phyloP scores from a whole-genome alignment of 495 filamentous ascomycete genomes.

The Cryomyces minteri region DNA sequence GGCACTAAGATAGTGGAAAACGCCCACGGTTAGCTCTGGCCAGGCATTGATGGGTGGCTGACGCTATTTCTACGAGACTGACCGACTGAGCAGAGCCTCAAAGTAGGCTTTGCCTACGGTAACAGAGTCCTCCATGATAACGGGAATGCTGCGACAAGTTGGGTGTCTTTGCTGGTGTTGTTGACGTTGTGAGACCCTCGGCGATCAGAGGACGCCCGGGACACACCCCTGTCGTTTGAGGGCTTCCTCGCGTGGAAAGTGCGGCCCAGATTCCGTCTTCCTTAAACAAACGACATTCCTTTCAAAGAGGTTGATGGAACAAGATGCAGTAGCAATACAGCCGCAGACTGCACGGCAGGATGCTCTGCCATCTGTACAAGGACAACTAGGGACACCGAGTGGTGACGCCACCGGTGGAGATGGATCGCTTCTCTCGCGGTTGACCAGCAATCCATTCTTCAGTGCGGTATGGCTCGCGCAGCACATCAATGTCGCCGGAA shows the following conservation, averaged over 20 bases:
- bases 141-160: too few relatives aligned
- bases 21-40: background rate
- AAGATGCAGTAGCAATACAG: slow-evolving; percentile 5
- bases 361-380: too few relatives aligned
- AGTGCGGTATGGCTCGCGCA: slow-evolving; percentile 31
- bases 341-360: slow-evolving; percentile 1
- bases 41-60: background rate
- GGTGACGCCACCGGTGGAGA: slow-evolving; percentile 4
- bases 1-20: slow-evolving; percentile 10
- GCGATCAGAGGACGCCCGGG: too few relatives aligned
- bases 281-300: too few relatives aligned
- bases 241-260: too few relatives aligned
- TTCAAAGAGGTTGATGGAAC: slow-evolving; percentile 15
- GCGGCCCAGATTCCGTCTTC: too few relatives aligned
- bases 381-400: slow-evolving; percentile 5
- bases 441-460: slow-evolving; percentile 51
- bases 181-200: too few relatives aligned
- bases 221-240: too few relatives aligned
- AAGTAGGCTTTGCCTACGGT: slow-evolving; percentile 21
- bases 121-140: slow-evolving; percentile 3
- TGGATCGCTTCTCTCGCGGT: slow-evolving; percentile 27
- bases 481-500: background rate
- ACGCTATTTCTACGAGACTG: background rate
- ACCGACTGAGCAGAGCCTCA: slow-evolving; percentile 21
- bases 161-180: too few relatives aligned